phyloP scores from a whole-genome alignment of 805 yeast species.

The Saturnispora gosingensis region DNA sequence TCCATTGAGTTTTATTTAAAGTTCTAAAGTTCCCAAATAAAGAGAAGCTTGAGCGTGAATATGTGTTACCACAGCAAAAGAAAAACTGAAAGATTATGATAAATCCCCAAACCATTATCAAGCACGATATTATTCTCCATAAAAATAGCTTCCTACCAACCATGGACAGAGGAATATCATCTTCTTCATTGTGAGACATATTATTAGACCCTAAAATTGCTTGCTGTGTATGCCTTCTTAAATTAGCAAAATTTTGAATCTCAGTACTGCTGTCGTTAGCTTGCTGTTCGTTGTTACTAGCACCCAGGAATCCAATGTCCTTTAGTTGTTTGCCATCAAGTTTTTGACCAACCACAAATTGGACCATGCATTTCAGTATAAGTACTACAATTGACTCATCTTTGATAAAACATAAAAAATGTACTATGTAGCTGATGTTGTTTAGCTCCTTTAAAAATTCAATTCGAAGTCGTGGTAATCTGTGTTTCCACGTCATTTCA shows the following conservation, averaged over 20 bases:
- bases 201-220: background rate
- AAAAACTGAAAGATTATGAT: slow-evolving; percentile 30
- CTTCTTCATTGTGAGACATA: background rate
- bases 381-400: slow-evolving; percentile 11
- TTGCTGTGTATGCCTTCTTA: slow-evolving; percentile 1
- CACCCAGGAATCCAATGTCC: background rate
- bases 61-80: slow-evolving; percentile 20
- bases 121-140: slow-evolving; percentile 23
- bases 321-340: background rate
- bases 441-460: background rate
- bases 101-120: slow-evolving; percentile 17
- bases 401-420: slow-evolving; percentile 7
- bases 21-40: background rate
- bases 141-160: slow-evolving; percentile 22
- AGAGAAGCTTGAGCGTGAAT: background rate
- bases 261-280: background rate
- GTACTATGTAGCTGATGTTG: slow-evolving; percentile 2
- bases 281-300: background rate
- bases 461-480: background rate
- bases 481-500: background rate
- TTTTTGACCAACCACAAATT: slow-evolving; percentile 1
- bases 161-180: slow-evolving; percentile 5
- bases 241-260: background rate
- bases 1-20: slow-evolving; percentile 2
- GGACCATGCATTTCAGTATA: slow-evolving; percentile 1